Evolutionary conservation across 2,329 filamentous ascomycete species (phyloP), one percentile per base, ranked within the genome.

Genomic region (Fusarium goolgardi): DNA sequence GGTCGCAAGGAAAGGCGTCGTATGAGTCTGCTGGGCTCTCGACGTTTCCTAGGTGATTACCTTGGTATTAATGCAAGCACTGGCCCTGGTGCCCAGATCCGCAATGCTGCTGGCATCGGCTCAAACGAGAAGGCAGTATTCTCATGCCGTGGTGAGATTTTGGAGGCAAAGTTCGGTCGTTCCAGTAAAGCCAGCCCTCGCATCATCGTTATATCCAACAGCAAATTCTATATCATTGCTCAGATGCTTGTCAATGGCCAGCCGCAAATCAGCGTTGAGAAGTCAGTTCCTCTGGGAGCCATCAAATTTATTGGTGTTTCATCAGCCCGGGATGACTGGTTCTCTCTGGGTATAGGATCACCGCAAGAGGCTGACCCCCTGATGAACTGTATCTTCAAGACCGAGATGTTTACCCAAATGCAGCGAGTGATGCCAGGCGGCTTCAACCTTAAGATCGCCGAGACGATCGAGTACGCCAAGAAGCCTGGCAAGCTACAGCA

Each of bases 331-430:
- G 96, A 99, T 73, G 96, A 99, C 79, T 99, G 96, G 96, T 97
- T 99, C 79, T 93, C 95, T 2, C 84, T 99, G 35, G 93, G 94
- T 5, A 86, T 96, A 44, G 93, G 92, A n/a, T 94, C 94, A 32
- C 90, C 90, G 11, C 93, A 97, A 76, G 95, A 98, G 77, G 86
- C 96, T 0, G 96, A 99, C 78, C 94, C 96, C n/a, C 84, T 99
- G 23, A 80, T 99, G 74, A 97, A 90, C 80, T 99, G 96, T 76
- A 83, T 97, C 21, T 89, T 99, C 79, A 99, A 99, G 83, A 99
- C 96, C 0, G 96, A 99, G 76, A 90, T 99, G 79, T 97, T 98
- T 76, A 96, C 95, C 1, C 94, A 97, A 67, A 89, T 99, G 81
- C 89, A 90, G 76, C 89, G 88, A 51, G 88, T 89, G 53, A 91